phyloP scores from a whole-genome alignment of 2,329 filamentous ascomycete genomes.

The Parasarocladium wereldwijsianum region DNA sequence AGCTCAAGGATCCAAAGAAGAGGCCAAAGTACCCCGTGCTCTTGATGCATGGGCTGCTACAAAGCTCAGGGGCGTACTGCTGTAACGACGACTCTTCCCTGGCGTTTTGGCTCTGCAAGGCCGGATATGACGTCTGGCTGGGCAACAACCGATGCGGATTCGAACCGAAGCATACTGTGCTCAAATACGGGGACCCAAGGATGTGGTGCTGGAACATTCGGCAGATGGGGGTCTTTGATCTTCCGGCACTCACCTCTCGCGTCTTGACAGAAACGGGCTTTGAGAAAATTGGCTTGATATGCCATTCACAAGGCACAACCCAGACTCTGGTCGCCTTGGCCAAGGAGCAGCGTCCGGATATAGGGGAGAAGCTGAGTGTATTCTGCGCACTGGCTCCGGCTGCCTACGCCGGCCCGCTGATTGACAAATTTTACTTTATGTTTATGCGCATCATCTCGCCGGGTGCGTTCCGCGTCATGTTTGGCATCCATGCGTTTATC shows the following conservation, averaged over 20 bases:
- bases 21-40: slow-evolving; percentile 66
- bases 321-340: slow-evolving; percentile 77
- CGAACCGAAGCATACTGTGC: slow-evolving; percentile 56
- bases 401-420: slow-evolving; percentile 74
- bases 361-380: slow-evolving; percentile 70
- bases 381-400: slow-evolving; percentile 88
- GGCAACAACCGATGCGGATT: slow-evolving; percentile 90
- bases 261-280: slow-evolving; percentile 76
- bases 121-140: slow-evolving; percentile 88
- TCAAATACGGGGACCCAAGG: slow-evolving; percentile 62
- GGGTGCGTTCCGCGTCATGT: slow-evolving; percentile 61
- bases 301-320: slow-evolving; percentile 84
- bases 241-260: slow-evolving; percentile 65
- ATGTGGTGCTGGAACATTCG: slow-evolving; percentile 98
- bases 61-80: slow-evolving; percentile 79
- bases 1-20: slow-evolving; percentile 23
- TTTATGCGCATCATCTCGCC: slow-evolving; percentile 77
- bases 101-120: slow-evolving; percentile 84
- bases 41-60: slow-evolving; percentile 76
- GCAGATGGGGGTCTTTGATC: slow-evolving; percentile 82
- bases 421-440: slow-evolving; percentile 79
- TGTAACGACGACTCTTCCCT: slow-evolving; percentile 80
- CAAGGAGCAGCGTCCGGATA: slow-evolving; percentile 75
- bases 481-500: slow-evolving; percentile 88
- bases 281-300: slow-evolving; percentile 65